These are phyloP conservation scores for Populus deltoides DNA, from an alignment of 345 rosid species.

Conservation along the genomic window DNA sequence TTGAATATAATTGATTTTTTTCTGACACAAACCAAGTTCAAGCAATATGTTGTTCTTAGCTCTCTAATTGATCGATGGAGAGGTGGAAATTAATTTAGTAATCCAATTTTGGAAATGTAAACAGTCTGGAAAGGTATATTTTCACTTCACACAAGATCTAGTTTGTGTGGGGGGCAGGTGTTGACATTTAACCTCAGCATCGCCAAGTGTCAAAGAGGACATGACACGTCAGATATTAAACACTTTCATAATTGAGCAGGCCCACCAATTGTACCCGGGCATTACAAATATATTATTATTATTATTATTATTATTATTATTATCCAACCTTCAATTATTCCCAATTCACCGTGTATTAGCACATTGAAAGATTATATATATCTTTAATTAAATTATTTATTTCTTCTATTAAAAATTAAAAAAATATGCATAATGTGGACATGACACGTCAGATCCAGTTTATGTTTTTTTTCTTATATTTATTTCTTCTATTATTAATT, in stretches of 20 bases:
- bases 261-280: slow-evolving; percentile 23
- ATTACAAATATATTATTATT: background rate
- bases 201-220: slow-evolving; percentile 20
- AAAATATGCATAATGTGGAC: too few relatives aligned
- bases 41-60: too few relatives aligned
- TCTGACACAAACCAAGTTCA: background rate
- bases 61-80: background rate
- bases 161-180: background rate
- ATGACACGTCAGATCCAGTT: too few relatives aligned
- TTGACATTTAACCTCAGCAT: background rate
- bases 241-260: background rate
- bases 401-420: too few relatives aligned
- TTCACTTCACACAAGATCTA: background rate
- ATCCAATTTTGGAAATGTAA: background rate
- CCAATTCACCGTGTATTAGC: background rate
- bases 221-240: slow-evolving; percentile 9
- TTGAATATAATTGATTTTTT: background rate
- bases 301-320: too few relatives aligned
- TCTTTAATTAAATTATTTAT: too few relatives aligned
- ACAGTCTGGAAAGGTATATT: background rate
- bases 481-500: too few relatives aligned
- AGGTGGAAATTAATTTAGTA: too few relatives aligned
- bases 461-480: too few relatives aligned
- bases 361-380: too few relatives aligned
- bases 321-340: background rate